phyloP scores from a whole-genome alignment of 2,329 filamentous ascomycete species.

The Alternaria triticina region DNA sequence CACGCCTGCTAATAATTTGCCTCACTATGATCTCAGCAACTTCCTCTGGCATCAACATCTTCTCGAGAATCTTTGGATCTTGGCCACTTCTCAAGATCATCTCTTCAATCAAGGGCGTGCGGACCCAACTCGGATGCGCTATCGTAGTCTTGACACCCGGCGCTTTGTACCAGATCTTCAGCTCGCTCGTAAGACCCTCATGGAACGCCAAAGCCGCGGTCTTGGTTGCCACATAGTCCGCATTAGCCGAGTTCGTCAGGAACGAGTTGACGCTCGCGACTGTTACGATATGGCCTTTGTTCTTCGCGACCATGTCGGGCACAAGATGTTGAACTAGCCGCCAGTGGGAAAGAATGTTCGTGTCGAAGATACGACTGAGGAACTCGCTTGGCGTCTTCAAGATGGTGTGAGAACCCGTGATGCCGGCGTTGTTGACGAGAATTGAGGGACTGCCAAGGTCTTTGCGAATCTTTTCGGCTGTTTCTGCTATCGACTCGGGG shows the following conservation, averaged over 20 bases:
- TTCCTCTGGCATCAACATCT: conserved; percentile 36
- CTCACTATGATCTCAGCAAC: conserved; percentile 47
- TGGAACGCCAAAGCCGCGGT: conserved; percentile 23
- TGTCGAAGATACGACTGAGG: conserved; percentile 19
- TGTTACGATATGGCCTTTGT: conserved; percentile 29
- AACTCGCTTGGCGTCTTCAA: conserved; percentile 6
- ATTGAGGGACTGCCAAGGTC: conserved; percentile 22
- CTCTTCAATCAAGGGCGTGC: conserved; percentile 40
- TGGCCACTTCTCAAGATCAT: conserved; percentile 34
- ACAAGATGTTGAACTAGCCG: conserved; percentile 25
- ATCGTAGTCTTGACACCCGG: conserved; percentile 23
- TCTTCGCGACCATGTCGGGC: conserved; percentile 24
- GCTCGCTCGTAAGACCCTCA: conserved; percentile 38
- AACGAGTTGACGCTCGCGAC: conserved; percentile 26
- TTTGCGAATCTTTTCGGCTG: conserved; percentile 11
- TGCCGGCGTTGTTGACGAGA: conserved; percentile 33
- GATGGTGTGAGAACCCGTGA: conserved; percentile 16
- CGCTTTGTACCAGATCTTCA: conserved; percentile 41
- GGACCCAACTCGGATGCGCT: conserved; percentile 46
- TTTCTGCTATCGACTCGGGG: conserved; percentile 9
- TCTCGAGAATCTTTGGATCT: conserved; percentile 24
- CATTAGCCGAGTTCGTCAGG: conserved; percentile 15
- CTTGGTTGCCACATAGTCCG: conserved; percentile 27
- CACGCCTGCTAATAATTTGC: conserved; percentile 44
- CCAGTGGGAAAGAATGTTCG: conserved; percentile 26